These are phyloP conservation scores for Eucalyptus victrix DNA, from an alignment of 345 rosid genomes.

Conservation along the genomic window DNA sequence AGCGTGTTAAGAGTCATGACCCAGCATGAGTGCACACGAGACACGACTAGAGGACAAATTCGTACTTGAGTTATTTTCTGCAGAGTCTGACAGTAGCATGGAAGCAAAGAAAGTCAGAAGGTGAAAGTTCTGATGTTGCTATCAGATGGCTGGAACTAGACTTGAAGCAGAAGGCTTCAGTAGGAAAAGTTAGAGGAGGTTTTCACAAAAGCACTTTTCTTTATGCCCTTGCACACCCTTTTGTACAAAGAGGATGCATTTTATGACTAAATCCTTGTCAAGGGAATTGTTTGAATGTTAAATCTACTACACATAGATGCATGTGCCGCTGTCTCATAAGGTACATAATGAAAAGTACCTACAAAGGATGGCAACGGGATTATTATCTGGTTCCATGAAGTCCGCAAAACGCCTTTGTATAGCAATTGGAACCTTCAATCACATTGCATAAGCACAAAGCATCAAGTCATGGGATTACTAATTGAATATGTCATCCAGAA, in stretches of 20 bases:
- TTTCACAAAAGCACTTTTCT: neutral
- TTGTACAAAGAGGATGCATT: neutral
- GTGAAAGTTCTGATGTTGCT: neutral
- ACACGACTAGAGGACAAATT: neutral
- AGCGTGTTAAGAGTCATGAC: neutral
- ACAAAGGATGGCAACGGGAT: conserved; percentile 69
- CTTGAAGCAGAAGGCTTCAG: neutral
- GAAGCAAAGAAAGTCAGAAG: neutral
- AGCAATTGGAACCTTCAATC: conserved; percentile 67
- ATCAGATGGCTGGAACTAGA: neutral
- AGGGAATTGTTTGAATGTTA: neutral
- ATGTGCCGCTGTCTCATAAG: neutral
- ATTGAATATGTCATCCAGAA: neutral
- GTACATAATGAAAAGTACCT: conserved; percentile 28
- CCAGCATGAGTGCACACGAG: neutral
- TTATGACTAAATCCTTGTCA: neutral
- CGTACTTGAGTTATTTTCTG: neutral
- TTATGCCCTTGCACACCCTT: neutral
- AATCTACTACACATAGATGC: neutral
- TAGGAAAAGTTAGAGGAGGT: neutral
- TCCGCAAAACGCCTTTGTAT: conserved; percentile 59
- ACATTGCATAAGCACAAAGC: neutral
- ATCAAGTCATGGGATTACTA: neutral
- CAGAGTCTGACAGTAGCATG: neutral
- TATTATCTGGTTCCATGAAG: conserved; percentile 47